Percentiles rank a stretch among this genome's conserved stretches.
Conservation (phyloP, 768 basidiomycete genomes). For the Sporobolomyces roseus region DNA sequence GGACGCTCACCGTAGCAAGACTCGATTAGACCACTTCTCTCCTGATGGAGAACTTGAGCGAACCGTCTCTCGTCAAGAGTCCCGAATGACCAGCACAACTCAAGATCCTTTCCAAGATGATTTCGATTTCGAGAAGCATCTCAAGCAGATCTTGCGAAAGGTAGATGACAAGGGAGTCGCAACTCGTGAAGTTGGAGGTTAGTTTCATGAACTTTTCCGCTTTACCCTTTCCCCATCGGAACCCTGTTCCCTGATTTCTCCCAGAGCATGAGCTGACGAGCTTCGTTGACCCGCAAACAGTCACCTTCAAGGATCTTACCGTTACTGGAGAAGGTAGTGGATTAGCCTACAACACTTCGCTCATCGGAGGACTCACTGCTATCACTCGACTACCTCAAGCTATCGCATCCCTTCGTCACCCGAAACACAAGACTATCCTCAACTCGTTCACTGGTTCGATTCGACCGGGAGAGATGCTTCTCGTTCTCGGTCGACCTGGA, state of each 20-base stretch:
- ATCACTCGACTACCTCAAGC: constrained; percentile 23
- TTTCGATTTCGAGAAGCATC: constrained; percentile 38
- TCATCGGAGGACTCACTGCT: constrained; percentile 16
- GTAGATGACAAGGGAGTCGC: constrained; percentile 31
- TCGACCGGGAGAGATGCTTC: constrained; percentile 72
- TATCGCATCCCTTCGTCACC: constrained; percentile 26
- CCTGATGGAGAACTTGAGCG: constrained; percentile 19
- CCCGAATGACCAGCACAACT: constrained; percentile 17
- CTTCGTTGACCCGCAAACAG: background rate
- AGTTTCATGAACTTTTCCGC: background rate
- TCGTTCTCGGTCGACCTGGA: constrained; percentile 50
- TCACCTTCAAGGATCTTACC: constrained; percentile 36
- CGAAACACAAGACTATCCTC: constrained; percentile 50
- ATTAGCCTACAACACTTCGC: constrained; percentile 21
- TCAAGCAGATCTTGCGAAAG: constrained; percentile 32
- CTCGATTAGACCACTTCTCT: constrained; percentile 27
- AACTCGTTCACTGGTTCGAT: constrained; percentile 63
- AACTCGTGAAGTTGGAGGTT: constrained; percentile 14
- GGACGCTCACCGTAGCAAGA: constrained; percentile 8
- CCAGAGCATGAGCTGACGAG: too few species aligned
- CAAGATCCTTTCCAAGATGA: constrained; percentile 31
- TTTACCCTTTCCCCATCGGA: background rate
- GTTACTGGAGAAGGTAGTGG: constrained; percentile 30
- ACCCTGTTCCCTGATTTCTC: too few species aligned
- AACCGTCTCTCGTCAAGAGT: constrained; percentile 23